Evolutionary conservation across 202 grass and related monocot species (phyloP).

Genomic region (Cymbopogon flexuosus): DNA sequence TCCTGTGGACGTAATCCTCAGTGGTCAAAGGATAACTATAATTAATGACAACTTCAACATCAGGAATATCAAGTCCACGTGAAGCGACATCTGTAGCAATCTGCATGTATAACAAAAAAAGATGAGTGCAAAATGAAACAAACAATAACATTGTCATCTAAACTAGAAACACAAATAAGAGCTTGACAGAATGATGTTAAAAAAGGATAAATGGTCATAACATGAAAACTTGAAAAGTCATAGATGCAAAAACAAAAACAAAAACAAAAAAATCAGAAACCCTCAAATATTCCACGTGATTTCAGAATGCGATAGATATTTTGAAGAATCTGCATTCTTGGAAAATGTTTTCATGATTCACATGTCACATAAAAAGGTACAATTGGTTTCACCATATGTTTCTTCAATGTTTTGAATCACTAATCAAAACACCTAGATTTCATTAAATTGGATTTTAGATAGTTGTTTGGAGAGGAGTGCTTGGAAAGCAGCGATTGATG

Average conservation of each 20-base stretch:
- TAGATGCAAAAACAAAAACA: background rate
- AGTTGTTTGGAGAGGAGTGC: too few relatives aligned
- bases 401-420: slow-evolving; percentile 1
- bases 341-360: background rate
- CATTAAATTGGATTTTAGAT: background rate
- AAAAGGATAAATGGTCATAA: background rate
- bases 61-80: slow-evolving; percentile 94
- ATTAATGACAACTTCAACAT: slow-evolving; percentile 96
- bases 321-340: background rate
- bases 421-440: background rate
- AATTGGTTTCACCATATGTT: background rate
- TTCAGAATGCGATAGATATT: background rate
- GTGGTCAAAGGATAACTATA: slow-evolving; percentile 98
- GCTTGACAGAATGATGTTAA: background rate
- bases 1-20: slow-evolving; percentile 95
- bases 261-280: background rate
- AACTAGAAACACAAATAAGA: slow-evolving; percentile 9
- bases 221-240: background rate
- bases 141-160: background rate
- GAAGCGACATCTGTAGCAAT: slow-evolving; percentile 98
- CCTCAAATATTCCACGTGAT: background rate
- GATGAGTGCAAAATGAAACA: background rate
- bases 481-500: too few relatives aligned
- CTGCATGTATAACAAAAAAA: slow-evolving; percentile 40
- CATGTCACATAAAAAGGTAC: background rate